Evolutionary conservation across 768 basidiomycete genomes (phyloP).

Genomic region (Lanmaoa rubissima): DNA sequence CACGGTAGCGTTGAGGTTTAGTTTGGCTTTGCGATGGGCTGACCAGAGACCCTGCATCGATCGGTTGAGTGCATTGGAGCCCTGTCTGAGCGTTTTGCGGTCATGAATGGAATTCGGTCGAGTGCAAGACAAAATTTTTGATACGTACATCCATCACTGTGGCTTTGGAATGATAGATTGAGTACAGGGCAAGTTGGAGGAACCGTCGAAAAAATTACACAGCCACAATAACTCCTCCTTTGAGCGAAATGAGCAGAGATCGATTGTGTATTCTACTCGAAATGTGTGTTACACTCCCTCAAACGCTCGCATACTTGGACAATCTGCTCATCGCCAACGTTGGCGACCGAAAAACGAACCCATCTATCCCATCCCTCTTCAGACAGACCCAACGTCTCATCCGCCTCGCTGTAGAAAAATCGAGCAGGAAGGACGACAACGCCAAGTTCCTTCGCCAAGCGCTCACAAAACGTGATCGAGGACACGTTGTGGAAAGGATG

Average conservation of each 20-base stretch:
- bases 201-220: background rate
- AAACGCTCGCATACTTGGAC: conserved; percentile 51
- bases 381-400: conserved; percentile 18
- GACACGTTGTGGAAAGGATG: conserved; percentile 54
- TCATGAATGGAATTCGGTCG: conserved; percentile 7
- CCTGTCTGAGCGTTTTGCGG: conserved; percentile 52
- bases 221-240: background rate
- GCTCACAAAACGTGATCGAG: conserved; percentile 53
- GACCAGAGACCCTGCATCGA: conserved; percentile 84
- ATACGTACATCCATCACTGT: conserved; percentile 20
- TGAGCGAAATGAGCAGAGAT: too few relatives aligned
- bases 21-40: conserved; percentile 55
- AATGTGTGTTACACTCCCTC: conserved; percentile 35
- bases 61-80: conserved; percentile 69
- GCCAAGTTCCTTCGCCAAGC: conserved; percentile 60
- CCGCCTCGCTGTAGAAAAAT: conserved; percentile 47
- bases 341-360: conserved; percentile 80
- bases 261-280: conserved; percentile 33
- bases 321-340: conserved; percentile 66
- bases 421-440: conserved; percentile 63
- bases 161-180: too few relatives aligned
- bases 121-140: background rate
- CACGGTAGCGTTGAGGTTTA: conserved; percentile 58
- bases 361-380: conserved; percentile 52
- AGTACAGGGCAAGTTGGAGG: too few relatives aligned